phyloP scores from a whole-genome alignment of 805 yeast genomes.

The Kodamaea kaohsiungensis region DNA sequence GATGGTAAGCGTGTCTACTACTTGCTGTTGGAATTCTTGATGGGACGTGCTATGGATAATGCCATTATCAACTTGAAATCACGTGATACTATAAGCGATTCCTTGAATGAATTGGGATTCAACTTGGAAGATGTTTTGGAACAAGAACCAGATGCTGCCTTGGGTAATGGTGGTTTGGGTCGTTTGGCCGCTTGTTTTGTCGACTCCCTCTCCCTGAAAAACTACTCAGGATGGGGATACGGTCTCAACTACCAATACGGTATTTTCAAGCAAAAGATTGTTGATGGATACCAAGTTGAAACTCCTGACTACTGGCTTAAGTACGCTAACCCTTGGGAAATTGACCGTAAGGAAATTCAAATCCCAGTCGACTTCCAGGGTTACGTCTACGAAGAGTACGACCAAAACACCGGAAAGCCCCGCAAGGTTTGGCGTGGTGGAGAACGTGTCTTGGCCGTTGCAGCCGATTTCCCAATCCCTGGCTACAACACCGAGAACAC shows the following conservation, averaged over 20 bases:
- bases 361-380: constrained; percentile 92
- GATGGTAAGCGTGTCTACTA: constrained; percentile 88
- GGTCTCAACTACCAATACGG: constrained; percentile 94
- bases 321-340: constrained; percentile 91
- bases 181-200: constrained; percentile 93
- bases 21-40: constrained; percentile 80
- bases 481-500: constrained; percentile 83
- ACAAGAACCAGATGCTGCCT: constrained; percentile 90
- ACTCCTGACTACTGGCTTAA: constrained; percentile 94
- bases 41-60: constrained; percentile 95
- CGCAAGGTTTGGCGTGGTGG: constrained; percentile 82
- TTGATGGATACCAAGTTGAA: constrained; percentile 93
- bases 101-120: constrained; percentile 74
- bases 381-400: constrained; percentile 58
- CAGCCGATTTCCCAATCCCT: constrained; percentile 90
- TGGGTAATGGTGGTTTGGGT: constrained; percentile 95
- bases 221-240: constrained; percentile 95
- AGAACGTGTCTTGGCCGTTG: constrained; percentile 85
- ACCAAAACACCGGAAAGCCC: constrained; percentile 54
- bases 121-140: constrained; percentile 80
- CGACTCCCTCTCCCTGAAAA: constrained; percentile 82
- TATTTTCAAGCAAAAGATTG: constrained; percentile 84
- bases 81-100: constrained; percentile 53
- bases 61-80: constrained; percentile 81
- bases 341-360: constrained; percentile 81